A percentile compares a stretch with the other conserved stretches of the same genome.
These are phyloP conservation scores for Tetracladium maxilliforme DNA, from an alignment of 2,329 filamentous ascomycete genomes.

Conservation along the genomic window DNA sequence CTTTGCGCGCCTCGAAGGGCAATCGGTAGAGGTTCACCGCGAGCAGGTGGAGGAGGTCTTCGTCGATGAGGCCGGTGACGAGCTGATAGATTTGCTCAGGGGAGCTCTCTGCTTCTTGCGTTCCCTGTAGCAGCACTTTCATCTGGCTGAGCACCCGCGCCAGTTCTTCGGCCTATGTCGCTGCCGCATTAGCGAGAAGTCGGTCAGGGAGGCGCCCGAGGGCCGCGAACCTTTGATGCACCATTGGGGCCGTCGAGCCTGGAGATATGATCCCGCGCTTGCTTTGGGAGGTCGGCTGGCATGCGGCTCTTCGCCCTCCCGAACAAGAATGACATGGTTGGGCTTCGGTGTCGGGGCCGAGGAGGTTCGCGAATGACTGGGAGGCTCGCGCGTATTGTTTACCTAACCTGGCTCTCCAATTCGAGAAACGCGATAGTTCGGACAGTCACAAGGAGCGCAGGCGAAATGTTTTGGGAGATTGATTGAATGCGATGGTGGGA, in stretches of 20 bases:
- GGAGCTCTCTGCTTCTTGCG: constrained; percentile 73
- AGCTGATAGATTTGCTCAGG: constrained; percentile 82
- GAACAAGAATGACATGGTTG: constrained; percentile 60
- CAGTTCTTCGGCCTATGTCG: constrained; percentile 64
- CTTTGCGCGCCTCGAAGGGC: constrained; percentile 92
- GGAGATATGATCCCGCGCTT: constrained; percentile 45
- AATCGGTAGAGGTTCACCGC: constrained; percentile 71
- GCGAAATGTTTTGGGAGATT: no score
- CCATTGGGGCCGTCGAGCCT: constrained; percentile 43
- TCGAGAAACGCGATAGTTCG: no score
- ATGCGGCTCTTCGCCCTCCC: constrained; percentile 41
- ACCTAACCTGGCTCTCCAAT: no score
- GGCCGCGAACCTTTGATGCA: constrained; percentile 33
- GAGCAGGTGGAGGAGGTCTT: constrained; percentile 76
- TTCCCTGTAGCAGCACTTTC: constrained; percentile 87
- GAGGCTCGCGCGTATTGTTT: no score
- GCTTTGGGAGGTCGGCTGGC: constrained; percentile 35
- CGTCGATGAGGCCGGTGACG: constrained; percentile 70
- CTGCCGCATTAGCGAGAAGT: no score
- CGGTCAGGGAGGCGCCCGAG: constrained; percentile 1
- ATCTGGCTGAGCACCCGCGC: constrained; percentile 77
- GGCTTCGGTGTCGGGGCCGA: no score
- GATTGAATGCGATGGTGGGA: no score
- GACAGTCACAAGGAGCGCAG: no score
- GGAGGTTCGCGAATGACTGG: no score